phyloP scores from a whole-genome alignment of 108 stramenopile genomes.

The Pseudonitzschia pungens region DNA sequence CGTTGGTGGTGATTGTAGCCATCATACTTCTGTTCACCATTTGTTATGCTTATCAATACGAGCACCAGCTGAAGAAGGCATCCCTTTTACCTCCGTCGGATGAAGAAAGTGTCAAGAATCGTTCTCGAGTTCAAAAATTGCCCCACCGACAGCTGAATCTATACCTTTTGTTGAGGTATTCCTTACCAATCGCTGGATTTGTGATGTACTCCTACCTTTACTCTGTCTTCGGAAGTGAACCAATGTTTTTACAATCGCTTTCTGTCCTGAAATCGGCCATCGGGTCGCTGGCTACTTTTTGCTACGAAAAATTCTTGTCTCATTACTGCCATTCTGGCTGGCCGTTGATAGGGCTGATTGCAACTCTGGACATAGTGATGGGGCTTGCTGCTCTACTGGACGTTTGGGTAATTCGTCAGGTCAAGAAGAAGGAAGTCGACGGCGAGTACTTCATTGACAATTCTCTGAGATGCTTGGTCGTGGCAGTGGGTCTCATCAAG shows the following conservation, averaged over 20 bases:
- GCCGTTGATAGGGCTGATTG: slow-evolving; percentile 9
- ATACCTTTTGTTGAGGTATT: slow-evolving; percentile 46
- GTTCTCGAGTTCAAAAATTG: background rate
- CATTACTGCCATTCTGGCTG: slow-evolving; percentile 18
- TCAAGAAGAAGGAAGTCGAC: slow-evolving; percentile 9
- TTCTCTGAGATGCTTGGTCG: slow-evolving; percentile 1
- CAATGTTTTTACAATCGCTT: slow-evolving; percentile 41
- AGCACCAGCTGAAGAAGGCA: background rate
- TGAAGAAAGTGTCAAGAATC: background rate
- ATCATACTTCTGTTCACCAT: background rate
- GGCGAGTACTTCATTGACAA: background rate
- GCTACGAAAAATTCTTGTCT: slow-evolving; percentile 37
- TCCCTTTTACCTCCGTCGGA: background rate
- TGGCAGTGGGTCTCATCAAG: slow-evolving; percentile 4
- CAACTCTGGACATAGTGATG: slow-evolving; percentile 14
- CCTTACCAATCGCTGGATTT: slow-evolving; percentile 38
- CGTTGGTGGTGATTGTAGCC: background rate
- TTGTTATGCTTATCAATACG: slow-evolving; percentile 3
- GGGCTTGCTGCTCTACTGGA: slow-evolving; percentile 5
- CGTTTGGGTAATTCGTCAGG: slow-evolving; percentile 12
- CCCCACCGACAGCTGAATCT: slow-evolving; percentile 15
- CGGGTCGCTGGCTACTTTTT: slow-evolving; percentile 38
- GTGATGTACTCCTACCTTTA: slow-evolving; percentile 47
- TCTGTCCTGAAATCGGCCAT: slow-evolving; percentile 36
- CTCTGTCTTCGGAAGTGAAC: slow-evolving; percentile 36